Percentiles rank a stretch among this genome's conserved stretches.
phyloP scores from a whole-genome alignment of 176 grass and related monocot species.

The Tillandsia fasciculata region DNA sequence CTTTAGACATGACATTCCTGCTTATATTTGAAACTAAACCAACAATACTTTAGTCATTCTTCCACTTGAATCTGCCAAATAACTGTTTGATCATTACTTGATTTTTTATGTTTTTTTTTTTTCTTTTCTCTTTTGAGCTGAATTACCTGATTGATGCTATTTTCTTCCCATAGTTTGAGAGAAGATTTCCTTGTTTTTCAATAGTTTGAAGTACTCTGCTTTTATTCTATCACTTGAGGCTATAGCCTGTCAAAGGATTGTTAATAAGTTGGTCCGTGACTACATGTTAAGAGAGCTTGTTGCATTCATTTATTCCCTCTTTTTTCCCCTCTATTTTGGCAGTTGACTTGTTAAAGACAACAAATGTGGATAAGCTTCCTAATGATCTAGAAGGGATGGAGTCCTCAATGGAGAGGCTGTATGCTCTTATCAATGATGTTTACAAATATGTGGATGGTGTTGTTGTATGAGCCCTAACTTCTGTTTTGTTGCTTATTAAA shows the following conservation, averaged over 20 bases:
- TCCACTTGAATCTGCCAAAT: neutral
- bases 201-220: neutral
- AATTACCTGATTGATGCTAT: neutral
- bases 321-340: constrained; percentile 4
- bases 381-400: constrained; percentile 94
- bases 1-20: neutral
- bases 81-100: neutral
- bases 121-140: neutral
- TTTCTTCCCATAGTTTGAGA: neutral
- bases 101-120: neutral
- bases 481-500: neutral
- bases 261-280: neutral
- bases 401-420: constrained; percentile 71
- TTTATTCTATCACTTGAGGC: neutral
- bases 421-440: constrained; percentile 73
- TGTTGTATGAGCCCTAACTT: constrained; percentile 38
- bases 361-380: constrained; percentile 70
- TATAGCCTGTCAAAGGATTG: neutral
- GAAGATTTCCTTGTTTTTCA: neutral
- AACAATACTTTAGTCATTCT: neutral
- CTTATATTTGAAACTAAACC: no score
- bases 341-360: constrained; percentile 80
- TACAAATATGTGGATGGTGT: constrained; percentile 93
- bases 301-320: neutral
- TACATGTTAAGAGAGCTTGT: no score